These are phyloP conservation scores for Arthrobotrys pseudoclavata DNA, from an alignment of 2,329 filamentous ascomycete species.

Conservation along the genomic window DNA sequence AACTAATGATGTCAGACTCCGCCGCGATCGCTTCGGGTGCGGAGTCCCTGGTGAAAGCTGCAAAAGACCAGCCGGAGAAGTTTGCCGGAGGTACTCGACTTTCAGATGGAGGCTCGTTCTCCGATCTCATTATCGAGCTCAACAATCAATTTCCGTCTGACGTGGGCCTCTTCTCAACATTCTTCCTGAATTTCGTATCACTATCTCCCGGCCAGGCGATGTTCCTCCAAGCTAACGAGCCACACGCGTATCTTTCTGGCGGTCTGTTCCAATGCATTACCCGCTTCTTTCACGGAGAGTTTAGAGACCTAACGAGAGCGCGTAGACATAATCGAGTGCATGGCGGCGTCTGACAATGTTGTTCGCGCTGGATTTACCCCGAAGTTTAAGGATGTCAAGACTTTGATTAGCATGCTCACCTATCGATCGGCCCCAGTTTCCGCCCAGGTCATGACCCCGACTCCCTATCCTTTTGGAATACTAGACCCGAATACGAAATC, in stretches of 20 bases:
- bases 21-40: constrained; percentile 76
- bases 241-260: constrained; percentile 92
- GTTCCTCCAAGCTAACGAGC: constrained; percentile 96
- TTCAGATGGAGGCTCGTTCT: constrained; percentile 71
- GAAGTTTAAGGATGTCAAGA: constrained; percentile 96
- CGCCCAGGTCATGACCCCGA: constrained; percentile 91
- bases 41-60: constrained; percentile 78
- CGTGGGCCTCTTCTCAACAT: constrained; percentile 92
- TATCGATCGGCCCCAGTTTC: constrained; percentile 95
- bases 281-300: background rate
- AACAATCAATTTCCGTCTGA: constrained; percentile 88
- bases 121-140: constrained; percentile 81
- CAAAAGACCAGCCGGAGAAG: constrained; percentile 75
- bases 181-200: constrained; percentile 96
- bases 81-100: constrained; percentile 76
- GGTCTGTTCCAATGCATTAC: constrained; percentile 63
- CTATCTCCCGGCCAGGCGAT: constrained; percentile 91
- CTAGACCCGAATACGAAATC: constrained; percentile 76
- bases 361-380: constrained; percentile 97
- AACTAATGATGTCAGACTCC: constrained; percentile 82
- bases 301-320: background rate
- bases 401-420: constrained; percentile 89
- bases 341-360: constrained; percentile 99
- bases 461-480: constrained; percentile 84
- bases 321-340: constrained; percentile 94